These are phyloP conservation scores for Ambrosia hybrid DNA, from an alignment of 140 eudicot genomes.

Conservation along the genomic window DNA sequence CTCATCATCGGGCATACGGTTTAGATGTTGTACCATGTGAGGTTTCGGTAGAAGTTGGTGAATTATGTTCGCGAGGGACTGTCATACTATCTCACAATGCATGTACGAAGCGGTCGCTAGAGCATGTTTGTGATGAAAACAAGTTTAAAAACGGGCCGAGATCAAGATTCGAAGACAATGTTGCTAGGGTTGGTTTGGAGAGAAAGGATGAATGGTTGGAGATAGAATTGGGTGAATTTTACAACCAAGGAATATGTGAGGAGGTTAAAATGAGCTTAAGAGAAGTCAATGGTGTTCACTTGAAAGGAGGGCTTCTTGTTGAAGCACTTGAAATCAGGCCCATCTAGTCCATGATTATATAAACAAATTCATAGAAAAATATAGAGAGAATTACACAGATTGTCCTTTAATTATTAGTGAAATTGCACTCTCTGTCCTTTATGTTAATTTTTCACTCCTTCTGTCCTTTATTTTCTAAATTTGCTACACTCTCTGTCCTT, in stretches of 20 bases:
- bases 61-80: conserved; percentile 28
- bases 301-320: conserved; percentile 80
- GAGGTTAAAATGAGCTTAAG: conserved; percentile 63
- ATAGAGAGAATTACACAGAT: too few relatives aligned
- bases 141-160: not conserved
- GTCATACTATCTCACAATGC: conserved; percentile 21
- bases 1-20: conserved; percentile 60
- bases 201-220: conserved; percentile 73
- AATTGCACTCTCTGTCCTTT: too few relatives aligned
- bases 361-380: not conserved
- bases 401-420: too few relatives aligned
- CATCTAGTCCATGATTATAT: not conserved
- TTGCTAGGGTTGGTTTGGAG: conserved; percentile 7
- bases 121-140: not conserved
- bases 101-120: not conserved
- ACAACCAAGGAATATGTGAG: conserved; percentile 33
- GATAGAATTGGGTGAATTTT: conserved; percentile 67
- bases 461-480: too few relatives aligned
- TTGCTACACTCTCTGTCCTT: too few relatives aligned
- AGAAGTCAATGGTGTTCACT: conserved; percentile 66
- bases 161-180: conserved; percentile 16
- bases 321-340: conserved; percentile 87
- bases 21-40: conserved; percentile 50
- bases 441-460: too few relatives aligned
- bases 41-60: conserved; percentile 53